Evolutionary conservation across 768 basidiomycete genomes (phyloP).

Genomic region (Hortiboletus campestris): DNA sequence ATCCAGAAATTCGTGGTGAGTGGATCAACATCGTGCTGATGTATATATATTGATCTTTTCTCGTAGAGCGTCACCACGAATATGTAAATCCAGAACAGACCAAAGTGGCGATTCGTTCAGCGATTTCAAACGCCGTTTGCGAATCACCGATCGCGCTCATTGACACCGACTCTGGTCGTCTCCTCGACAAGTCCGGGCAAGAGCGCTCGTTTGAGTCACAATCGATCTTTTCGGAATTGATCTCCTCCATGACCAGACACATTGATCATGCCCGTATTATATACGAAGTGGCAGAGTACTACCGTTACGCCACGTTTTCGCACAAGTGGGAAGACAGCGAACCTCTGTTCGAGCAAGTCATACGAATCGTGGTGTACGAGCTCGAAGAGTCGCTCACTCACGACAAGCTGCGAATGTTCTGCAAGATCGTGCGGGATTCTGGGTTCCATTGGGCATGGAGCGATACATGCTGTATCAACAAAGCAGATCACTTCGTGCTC

Average conservation of each 20-base stretch:
- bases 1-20: neutral
- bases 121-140: neutral
- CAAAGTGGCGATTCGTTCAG: neutral
- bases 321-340: neutral
- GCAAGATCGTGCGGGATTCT: neutral
- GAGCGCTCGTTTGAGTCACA: constrained; percentile 1
- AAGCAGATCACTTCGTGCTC: neutral
- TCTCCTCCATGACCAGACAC: constrained; percentile 2
- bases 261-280: neutral
- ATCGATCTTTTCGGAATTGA: neutral
- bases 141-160: constrained; percentile 5
- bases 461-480: neutral
- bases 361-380: neutral
- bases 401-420: neutral
- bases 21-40: neutral
- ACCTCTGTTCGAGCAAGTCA: neutral
- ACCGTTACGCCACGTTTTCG: neutral
- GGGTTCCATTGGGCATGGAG: neutral
- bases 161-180: constrained; percentile 1
- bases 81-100: neutral
- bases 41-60: neutral
- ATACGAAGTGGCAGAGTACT: neutral
- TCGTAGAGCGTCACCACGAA: neutral
- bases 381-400: neutral
- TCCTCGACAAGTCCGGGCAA: neutral